Conservation (phyloP, 2,329 filamentous ascomycete genomes). For the Trichoderma aggressivum region DNA sequence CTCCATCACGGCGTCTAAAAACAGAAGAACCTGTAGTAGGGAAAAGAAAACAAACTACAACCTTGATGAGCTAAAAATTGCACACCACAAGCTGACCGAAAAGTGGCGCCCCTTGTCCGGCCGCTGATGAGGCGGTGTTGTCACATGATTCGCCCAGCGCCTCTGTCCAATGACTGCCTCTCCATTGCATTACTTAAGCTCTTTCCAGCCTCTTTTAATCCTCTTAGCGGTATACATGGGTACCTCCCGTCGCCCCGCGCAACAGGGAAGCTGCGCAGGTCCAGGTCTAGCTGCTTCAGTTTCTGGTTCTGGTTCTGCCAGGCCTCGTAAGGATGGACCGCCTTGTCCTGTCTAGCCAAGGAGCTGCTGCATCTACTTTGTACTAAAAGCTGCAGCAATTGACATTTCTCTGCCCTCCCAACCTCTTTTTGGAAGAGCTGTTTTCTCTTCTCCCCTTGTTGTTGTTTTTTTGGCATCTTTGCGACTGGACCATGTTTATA, state of each 20-base stretch:
- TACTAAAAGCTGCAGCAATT: conserved; percentile 1
- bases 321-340: not conserved
- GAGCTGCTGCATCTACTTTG: not conserved
- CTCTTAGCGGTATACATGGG: conserved; percentile 12
- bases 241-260: conserved; percentile 23
- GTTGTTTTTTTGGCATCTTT: not conserved
- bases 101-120: conserved; percentile 1
- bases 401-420: not conserved
- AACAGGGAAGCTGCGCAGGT: conserved; percentile 19
- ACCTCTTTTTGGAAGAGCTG: not conserved
- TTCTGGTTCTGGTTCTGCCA: not conserved
- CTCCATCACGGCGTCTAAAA: not conserved
- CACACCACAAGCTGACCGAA: conserved; percentile 7
- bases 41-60: not conserved
- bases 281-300: not conserved
- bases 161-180: not conserved
- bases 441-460: not conserved
- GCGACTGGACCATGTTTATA: not conserved
- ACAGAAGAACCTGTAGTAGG: too few relatives aligned
- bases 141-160: conserved; percentile 5
- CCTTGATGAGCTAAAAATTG: conserved; percentile 2
- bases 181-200: not conserved
- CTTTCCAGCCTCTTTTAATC: not conserved
- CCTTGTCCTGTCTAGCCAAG: not conserved
- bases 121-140: conserved; percentile 20